Evolutionary conservation across 2,329 filamentous ascomycete genomes (phyloP).

Genomic region (Pseudogymnoascus pannorum): DNA sequence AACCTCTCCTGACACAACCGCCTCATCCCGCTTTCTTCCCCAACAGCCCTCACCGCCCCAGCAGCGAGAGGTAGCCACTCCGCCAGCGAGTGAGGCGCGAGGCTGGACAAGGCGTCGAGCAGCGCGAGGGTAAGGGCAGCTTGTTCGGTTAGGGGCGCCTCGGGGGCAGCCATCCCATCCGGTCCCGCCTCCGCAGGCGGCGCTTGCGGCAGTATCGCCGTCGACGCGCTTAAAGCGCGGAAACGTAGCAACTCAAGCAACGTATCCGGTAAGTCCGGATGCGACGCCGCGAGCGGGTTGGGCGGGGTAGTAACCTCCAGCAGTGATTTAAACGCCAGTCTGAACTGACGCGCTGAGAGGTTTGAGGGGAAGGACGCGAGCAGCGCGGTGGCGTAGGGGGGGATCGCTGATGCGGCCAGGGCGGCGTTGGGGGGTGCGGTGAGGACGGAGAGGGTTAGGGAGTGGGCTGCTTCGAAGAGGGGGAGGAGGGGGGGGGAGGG

Average conservation of each 20-base stretch:
- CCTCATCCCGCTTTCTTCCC: slow-evolving; percentile 48
- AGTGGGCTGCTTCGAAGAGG: slow-evolving; percentile 67
- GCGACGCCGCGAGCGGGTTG: slow-evolving; percentile 49
- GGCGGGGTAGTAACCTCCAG: slow-evolving; percentile 60
- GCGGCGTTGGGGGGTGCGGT: slow-evolving; percentile 57
- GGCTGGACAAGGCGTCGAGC: slow-evolving; percentile 55
- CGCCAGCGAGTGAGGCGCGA: slow-evolving; percentile 51
- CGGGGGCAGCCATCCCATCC: slow-evolving; percentile 24
- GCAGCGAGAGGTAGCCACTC: slow-evolving; percentile 61
- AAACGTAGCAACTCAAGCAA: slow-evolving; percentile 58
- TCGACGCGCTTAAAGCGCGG: slow-evolving; percentile 48
- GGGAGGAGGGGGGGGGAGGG: slow-evolving; percentile 41
- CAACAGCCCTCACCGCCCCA: slow-evolving; percentile 44
- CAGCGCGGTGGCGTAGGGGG: slow-evolving; percentile 61
- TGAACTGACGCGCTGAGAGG: slow-evolving; percentile 60
- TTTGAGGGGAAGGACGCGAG: slow-evolving; percentile 60
- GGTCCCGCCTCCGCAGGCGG: slow-evolving; percentile 17
- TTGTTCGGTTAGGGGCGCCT: slow-evolving; percentile 48
- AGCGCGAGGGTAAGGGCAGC: slow-evolving; percentile 56
- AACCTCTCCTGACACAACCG: slow-evolving; percentile 52
- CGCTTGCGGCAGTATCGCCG: slow-evolving; percentile 31
- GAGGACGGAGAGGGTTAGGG: slow-evolving; percentile 60
- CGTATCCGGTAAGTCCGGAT: slow-evolving; percentile 57
- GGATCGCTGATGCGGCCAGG: slow-evolving; percentile 53
- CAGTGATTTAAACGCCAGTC: slow-evolving; percentile 62